These are phyloP conservation scores for Coemansia sp. DNA, from an alignment of 192 early-diverging fungal genomes.

Conservation along the genomic window DNA sequence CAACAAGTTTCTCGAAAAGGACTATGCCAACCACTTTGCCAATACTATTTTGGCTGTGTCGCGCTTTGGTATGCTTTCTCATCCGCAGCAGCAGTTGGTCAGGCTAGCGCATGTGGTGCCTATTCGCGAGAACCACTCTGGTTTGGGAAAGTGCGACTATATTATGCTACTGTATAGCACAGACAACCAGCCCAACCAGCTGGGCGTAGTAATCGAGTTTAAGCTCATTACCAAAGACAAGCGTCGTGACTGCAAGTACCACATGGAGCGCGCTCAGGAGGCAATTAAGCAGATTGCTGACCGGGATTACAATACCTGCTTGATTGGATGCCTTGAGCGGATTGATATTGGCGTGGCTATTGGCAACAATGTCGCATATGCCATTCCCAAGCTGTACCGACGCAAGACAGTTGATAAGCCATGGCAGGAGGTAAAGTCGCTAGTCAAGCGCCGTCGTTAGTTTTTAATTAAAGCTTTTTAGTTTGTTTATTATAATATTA, in stretches of 20 bases:
- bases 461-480: neutral
- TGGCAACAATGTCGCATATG: conserved; percentile 26
- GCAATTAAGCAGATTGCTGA: conserved; percentile 20
- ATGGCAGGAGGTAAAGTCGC: conserved; percentile 14
- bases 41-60: conserved; percentile 33
- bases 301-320: conserved; percentile 22
- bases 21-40: conserved; percentile 47
- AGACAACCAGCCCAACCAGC: conserved; percentile 24
- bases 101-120: conserved; percentile 19
- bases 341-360: conserved; percentile 45
- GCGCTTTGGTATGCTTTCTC: conserved; percentile 32
- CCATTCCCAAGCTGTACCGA: conserved; percentile 13
- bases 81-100: conserved; percentile 26
- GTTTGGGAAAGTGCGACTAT: conserved; percentile 17
- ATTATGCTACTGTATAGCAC: conserved; percentile 19
- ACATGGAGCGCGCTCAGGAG: conserved; percentile 11
- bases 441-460: conserved; percentile 2
- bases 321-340: conserved; percentile 35
- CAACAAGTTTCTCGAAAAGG: conserved; percentile 27
- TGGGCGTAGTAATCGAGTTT: conserved; percentile 37
- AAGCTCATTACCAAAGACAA: conserved; percentile 24
- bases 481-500: neutral
- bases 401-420: conserved; percentile 14
- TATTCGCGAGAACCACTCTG: conserved; percentile 20
- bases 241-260: conserved; percentile 11